Base-by-base conservation (phyloP, 176 grass and related monocot genomes). In the Bromus sterilis region DNA sequence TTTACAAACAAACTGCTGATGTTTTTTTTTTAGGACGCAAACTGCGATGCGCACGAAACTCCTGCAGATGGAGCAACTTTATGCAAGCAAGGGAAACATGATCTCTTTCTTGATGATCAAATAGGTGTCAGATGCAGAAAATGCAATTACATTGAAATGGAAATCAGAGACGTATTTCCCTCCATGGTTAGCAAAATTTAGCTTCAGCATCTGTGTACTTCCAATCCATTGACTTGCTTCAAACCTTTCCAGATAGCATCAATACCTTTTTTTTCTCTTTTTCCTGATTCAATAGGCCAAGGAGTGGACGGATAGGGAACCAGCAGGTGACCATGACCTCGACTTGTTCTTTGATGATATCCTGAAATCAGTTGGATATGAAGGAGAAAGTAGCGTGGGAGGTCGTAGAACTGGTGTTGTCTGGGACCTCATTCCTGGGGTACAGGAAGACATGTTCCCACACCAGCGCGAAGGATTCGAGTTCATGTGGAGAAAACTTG, bases 391-490 rank as follows among this genome's bases (percentile, higher is more conserved):
- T 56, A 37, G 25, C 33, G 81, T n/a, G n/a, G n/a, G n/a, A n/a
- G 72, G 26, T 59, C 77, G 11, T 12, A 79, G 30, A 80, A 74
- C 44, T 13, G 89, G 85, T 15, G 82, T 87, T 12, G 88, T 96
- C 15, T 96, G 93, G 93, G 82, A 90, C 44, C 90, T 96, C 31
- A 85, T 96, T 65, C 93, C 93, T 31, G 87, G 83, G 46, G 42
- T 89, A 11, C 76, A 71, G 36, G 26, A 78, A 71, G 80, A 59
- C 29, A 83, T 96, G 90, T 90, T 90, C 57, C 59, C 76, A 26
- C 90, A 96, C 87, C 90, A 96, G 75, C 65, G 29, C 46, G 83
- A 90, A 58, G 93, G 82, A 71, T 96, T 92, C 55, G 88, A 96
- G 43, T 96, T 96, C 81, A 84, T 89, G 82, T 96, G 93, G 93